Percentiles rank a stretch among this genome's conserved stretches.
phyloP scores from a whole-genome alignment of 306 rosid genomes.

The Delonix regia region DNA sequence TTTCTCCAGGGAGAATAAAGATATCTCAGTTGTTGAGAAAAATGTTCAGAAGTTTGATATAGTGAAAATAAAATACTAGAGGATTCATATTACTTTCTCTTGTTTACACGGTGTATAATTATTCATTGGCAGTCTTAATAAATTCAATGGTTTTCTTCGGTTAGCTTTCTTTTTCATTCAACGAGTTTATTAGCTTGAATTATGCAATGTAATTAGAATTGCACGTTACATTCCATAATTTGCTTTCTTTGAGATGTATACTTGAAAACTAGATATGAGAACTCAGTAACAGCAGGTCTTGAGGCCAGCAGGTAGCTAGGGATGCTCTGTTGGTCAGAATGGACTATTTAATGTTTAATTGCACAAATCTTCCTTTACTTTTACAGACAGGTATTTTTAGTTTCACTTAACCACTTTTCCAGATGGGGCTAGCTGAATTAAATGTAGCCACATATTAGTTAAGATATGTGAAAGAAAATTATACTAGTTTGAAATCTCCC shows the following conservation, averaged over 20 bases:
- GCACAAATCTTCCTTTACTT: too few relatives aligned
- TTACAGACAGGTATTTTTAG: too few relatives aligned
- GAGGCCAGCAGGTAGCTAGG: background rate
- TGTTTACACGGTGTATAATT: background rate
- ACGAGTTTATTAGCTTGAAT: background rate
- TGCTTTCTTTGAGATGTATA: background rate
- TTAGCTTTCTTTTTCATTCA: background rate
- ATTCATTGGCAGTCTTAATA: background rate
- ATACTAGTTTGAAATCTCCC: too few relatives aligned
- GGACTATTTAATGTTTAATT: background rate
- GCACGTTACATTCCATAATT: background rate
- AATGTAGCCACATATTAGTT: too few relatives aligned
- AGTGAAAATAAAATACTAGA: background rate
- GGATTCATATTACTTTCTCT: too few relatives aligned
- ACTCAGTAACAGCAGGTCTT: too few relatives aligned
- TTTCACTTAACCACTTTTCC: too few relatives aligned
- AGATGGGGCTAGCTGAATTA: too few relatives aligned
- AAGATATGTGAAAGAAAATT: too few relatives aligned
- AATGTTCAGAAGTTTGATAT: background rate
- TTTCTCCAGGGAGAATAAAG: background rate
- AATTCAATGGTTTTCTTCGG: background rate
- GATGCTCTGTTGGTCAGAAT: background rate
- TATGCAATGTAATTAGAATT: background rate
- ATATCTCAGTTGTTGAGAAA: background rate
- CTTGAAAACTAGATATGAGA: background rate